A percentile compares a stretch with the other conserved stretches of the same genome.
These are phyloP conservation scores for Globisporangium mamillatum DNA, from an alignment of 352 stramenopile genomes.

Conservation along the genomic window DNA sequence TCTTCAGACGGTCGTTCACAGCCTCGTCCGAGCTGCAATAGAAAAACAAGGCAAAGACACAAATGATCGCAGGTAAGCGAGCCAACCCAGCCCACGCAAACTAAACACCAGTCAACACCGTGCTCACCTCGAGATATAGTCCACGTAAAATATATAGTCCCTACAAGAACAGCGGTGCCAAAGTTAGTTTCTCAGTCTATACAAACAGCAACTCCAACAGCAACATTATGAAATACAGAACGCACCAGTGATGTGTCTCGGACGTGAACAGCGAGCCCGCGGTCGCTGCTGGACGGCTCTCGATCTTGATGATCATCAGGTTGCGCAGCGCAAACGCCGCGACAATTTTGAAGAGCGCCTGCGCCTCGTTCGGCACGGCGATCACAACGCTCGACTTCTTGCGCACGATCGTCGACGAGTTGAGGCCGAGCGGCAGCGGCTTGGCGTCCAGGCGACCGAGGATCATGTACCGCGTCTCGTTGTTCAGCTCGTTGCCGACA, in stretches of 20 bases:
- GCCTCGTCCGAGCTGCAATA: constrained; percentile 21
- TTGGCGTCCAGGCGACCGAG: constrained; percentile 47
- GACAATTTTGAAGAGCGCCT: constrained; percentile 76
- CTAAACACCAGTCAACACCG: background rate
- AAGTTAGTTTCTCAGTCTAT: background rate
- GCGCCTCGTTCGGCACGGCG: constrained; percentile 63
- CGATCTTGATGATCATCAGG: constrained; percentile 80
- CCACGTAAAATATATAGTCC: constrained; percentile 83
- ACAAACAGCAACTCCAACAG: background rate
- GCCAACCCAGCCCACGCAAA: background rate
- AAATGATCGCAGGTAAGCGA: background rate
- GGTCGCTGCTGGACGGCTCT: constrained; percentile 67
- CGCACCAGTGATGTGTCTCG: constrained; percentile 65
- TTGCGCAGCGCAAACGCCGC: constrained; percentile 76
- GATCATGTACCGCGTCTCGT: constrained; percentile 75
- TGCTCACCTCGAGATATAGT: constrained; percentile 55
- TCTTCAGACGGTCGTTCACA: constrained; percentile 51
- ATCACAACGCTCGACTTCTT: constrained; percentile 73
- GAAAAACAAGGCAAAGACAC: constrained; percentile 1
- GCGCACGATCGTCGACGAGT: constrained; percentile 17
- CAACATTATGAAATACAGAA: background rate
- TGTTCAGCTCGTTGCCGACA: constrained; percentile 63
- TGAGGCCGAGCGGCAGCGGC: constrained; percentile 33
- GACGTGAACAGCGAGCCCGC: constrained; percentile 55
- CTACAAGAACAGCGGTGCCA: constrained; percentile 16